Evolutionary conservation across 495 filamentous ascomycete genomes (phyloP), one percentile per base, ranked within the genome.

Genomic region (Mytilinidion resinicola): DNA sequence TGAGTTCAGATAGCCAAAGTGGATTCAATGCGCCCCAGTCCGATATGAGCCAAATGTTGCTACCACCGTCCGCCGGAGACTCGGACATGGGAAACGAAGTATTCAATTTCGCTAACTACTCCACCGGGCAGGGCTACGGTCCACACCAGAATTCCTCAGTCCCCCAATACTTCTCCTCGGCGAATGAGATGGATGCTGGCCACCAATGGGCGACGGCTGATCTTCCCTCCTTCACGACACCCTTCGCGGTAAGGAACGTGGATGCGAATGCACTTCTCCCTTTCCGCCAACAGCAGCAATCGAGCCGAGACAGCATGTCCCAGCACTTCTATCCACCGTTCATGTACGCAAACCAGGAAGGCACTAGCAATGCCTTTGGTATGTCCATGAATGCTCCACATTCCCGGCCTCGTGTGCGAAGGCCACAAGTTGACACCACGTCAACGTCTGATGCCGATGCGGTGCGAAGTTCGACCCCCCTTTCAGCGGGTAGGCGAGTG

Each of bases 1-100:
- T 75, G n/a, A 71, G 70, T 21, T 69, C 75, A 25, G 72, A 71
- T 1, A 77, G 51, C 44, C 56, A 47, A 17, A 53, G 15, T 42
- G 39, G 44, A 11, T 62, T 66, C 39, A 37, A 37, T 12, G 63
- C 56, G 10, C 48, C 48, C 11, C 58, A 55, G 9, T 34, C 38
- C 20, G 58, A 65, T 19, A 50, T 65, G 57, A 43, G 46, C 46
- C 58, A 55, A 9, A 55, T 65, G 39, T 42, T 57, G 1, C 55
- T 59, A 5, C 50, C 58, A 19, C 39, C 51, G 14, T 48, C 58
- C 15, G 53, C 55, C 12, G 61, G 34, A 52, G 49, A 54, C 5
- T 10, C 47, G n/a, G 59, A 62, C 12, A 19, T 51, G 4, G 58
- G 44, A 55, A 58, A 55, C 14, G 44, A 41, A 41, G 1, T 39